These are phyloP conservation scores for Rhizopogon roseolus DNA, from an alignment of 768 basidiomycete species.

Conservation along the genomic window DNA sequence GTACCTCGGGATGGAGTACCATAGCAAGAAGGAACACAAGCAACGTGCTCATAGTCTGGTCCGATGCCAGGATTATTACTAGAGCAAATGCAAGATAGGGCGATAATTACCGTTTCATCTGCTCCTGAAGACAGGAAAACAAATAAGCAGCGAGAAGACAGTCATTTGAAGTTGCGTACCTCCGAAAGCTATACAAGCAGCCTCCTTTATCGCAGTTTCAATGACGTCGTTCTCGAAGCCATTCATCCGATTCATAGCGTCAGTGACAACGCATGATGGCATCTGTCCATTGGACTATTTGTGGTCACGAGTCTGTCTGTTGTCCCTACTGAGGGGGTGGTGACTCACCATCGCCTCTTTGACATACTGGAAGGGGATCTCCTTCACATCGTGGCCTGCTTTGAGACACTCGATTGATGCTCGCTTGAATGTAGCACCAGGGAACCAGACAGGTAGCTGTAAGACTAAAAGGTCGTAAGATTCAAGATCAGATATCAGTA, in stretches of 20 bases:
- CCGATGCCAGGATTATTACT: neutral
- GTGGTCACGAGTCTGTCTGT: too few species aligned
- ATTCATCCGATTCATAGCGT: too few species aligned
- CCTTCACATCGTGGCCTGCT: slow-evolving; percentile 13
- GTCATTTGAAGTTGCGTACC: slow-evolving; percentile 3
- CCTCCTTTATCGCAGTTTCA: slow-evolving; percentile 1
- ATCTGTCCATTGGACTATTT: too few species aligned
- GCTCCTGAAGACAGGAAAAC: slow-evolving; percentile 6
- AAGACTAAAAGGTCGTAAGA: neutral
- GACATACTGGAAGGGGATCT: slow-evolving; percentile 30
- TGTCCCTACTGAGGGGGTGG: neutral
- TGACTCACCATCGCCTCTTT: slow-evolving; percentile 22
- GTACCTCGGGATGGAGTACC: neutral
- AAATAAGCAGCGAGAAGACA: neutral
- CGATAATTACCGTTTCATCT: slow-evolving; percentile 12
- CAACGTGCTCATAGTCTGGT: slow-evolving; percentile 6
- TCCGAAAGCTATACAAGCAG: slow-evolving; percentile 10
- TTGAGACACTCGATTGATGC: slow-evolving; percentile 18
- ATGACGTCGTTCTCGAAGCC: too few species aligned
- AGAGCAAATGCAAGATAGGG: neutral
- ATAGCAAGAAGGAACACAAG: slow-evolving; percentile 3
- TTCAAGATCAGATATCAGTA: too few species aligned
- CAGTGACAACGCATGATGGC: too few species aligned
- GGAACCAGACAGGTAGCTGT: slow-evolving; percentile 27
- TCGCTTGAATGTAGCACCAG: slow-evolving; percentile 29